Evolutionary conservation across 2,329 filamentous ascomycete genomes (phyloP), one percentile per base, ranked within the genome.

Genomic region (Alternaria rosae): DNA sequence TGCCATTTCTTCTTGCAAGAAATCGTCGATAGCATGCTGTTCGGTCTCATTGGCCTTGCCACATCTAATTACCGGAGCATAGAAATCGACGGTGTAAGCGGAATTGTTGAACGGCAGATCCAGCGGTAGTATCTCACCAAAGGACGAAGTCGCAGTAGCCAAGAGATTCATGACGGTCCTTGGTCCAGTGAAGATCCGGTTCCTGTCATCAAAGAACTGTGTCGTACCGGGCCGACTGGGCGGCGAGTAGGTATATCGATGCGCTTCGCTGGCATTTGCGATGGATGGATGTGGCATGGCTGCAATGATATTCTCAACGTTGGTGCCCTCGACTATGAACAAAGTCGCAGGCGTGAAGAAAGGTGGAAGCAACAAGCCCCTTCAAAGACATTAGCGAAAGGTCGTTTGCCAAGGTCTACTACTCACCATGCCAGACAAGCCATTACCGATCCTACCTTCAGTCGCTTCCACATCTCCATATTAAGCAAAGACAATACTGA

Each of bases 341-440:
- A 53, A 5, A 38, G 50, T 53, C 21, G 50, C 50, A 25, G 50
- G 32, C 6, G 50, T 53, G 10, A 41, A 53, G 50, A 53, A 53
- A 6, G 50, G 50, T 2, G 50, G 50, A 38, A 53, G 3, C 4
- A 53, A 26, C 6, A 53, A 21, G 1, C 32, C 35, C 50, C 50
- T 53, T 17, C 4, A 1, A 1, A 11, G 4, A 15, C 15, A 6
- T 38, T 7, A 53, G 6, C 2, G 4, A 3, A 4, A 3, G 10
- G 5, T 13, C 32, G 25, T 13, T 21, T 25, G 23, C n/a, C 30
- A 15, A 11, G 21, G 32, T 20, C 12, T n/a, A 25, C 13, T 10
- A 35, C 50, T 52, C n/a, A 52, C 50, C 50, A 52, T 52, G 50
- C 50, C 13, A 41, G n/a, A 21, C 35, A 53, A 17, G 32, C 32